Percentiles rank a stretch among this genome's conserved stretches.
These are phyloP conservation scores for Calonectria multiphialidica DNA, from an alignment of 2,329 filamentous ascomycete species.

Conservation along the genomic window DNA sequence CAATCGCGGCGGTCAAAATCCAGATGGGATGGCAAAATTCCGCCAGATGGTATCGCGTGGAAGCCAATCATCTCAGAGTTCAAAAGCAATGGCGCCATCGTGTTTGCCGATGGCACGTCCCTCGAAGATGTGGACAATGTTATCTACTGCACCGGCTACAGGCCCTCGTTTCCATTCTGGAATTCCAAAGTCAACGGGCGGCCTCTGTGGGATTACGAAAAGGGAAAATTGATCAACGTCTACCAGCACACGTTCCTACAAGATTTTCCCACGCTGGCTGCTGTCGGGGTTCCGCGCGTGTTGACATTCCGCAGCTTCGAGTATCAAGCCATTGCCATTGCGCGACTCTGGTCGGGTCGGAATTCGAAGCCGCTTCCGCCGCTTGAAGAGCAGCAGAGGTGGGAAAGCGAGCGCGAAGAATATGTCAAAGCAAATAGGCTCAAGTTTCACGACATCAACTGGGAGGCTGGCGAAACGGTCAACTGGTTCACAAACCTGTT, in stretches of 20 bases:
- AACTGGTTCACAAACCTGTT: conserved; percentile 61
- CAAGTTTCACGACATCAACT: conserved; percentile 66
- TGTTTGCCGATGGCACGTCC: conserved; percentile 53
- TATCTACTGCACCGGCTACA: conserved; percentile 59
- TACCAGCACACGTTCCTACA: conserved; percentile 68
- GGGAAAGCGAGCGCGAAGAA: conserved; percentile 58
- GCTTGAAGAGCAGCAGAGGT: conserved; percentile 53
- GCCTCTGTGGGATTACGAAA: conserved; percentile 62
- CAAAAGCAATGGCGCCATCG: conserved; percentile 54
- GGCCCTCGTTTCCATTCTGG: conserved; percentile 62
- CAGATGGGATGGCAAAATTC: conserved; percentile 62
- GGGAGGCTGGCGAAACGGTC: conserved; percentile 64
- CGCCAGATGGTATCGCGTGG: conserved; percentile 63
- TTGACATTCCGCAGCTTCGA: conserved; percentile 67
- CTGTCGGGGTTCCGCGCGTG: conserved; percentile 64
- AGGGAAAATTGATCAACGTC: conserved; percentile 55
- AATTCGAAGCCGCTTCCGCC: conserved; percentile 54
- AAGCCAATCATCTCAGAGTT: conserved; percentile 64
- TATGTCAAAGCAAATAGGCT: conserved; percentile 44
- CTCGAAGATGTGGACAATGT: conserved; percentile 53
- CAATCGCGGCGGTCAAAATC: conserved; percentile 63
- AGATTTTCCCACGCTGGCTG: conserved; percentile 59
- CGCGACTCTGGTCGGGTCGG: conserved; percentile 59
- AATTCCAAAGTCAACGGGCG: conserved; percentile 59
- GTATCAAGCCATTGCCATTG: conserved; percentile 67